Evolutionary conservation across 352 stramenopile genomes (phyloP).

Genomic region (Globisporangium spiculum): DNA sequence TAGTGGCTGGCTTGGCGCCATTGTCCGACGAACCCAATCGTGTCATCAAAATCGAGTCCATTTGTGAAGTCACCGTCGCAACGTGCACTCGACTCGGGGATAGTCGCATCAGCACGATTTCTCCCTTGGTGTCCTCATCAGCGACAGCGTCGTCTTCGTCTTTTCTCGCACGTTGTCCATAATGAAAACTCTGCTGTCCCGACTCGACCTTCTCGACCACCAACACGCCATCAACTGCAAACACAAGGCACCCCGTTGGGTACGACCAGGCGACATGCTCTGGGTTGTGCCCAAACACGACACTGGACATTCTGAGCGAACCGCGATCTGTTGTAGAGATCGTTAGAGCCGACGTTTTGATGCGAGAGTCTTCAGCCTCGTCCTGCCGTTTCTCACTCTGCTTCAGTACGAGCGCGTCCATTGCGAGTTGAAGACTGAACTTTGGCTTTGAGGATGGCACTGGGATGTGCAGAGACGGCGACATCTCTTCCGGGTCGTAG

Average conservation of each 20-base stretch:
- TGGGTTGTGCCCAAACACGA: constrained; percentile 12
- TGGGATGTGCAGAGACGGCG: constrained; percentile 16
- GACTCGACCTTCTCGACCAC: constrained; percentile 38
- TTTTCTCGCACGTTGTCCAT: constrained; percentile 9
- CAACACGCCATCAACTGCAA: constrained; percentile 17
- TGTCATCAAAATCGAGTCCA: constrained; percentile 21
- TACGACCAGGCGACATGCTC: constrained; percentile 32
- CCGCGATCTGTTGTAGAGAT: constrained; percentile 4
- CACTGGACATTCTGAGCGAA: constrained; percentile 5
- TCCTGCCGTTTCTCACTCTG: constrained; percentile 1
- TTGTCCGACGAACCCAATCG: not conserved
- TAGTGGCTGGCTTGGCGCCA: not conserved
- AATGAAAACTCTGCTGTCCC: constrained; percentile 23
- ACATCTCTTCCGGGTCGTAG: constrained; percentile 16
- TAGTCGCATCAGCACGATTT: constrained; percentile 31
- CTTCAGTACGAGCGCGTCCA: constrained; percentile 30
- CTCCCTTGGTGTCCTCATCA: not conserved
- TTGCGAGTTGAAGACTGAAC: constrained; percentile 32
- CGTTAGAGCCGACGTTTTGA: constrained; percentile 4
- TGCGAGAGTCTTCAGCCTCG: not conserved
- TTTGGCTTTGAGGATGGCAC: constrained; percentile 29
- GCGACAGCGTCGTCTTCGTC: not conserved
- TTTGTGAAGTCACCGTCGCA: constrained; percentile 25
- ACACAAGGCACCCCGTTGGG: constrained; percentile 31
- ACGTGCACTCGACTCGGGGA: constrained; percentile 21